Conservation (phyloP, 495 filamentous ascomycete species). For the Rhypophila decipiens region DNA sequence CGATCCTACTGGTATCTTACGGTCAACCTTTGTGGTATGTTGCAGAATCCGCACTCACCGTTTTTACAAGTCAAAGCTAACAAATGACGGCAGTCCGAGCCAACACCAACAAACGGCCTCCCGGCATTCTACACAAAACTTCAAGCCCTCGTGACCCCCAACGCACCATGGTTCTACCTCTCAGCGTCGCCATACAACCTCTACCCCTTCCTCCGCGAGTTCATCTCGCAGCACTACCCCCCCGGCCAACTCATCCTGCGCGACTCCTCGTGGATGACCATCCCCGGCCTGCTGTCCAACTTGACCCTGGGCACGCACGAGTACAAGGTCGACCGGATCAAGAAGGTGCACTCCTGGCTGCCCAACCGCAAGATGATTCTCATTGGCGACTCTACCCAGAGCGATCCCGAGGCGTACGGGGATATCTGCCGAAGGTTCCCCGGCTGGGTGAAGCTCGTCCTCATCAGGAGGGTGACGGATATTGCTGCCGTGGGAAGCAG, state of each 20-base stretch:
- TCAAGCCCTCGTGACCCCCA: slow-evolving; percentile 42
- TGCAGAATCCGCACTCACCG: not conserved
- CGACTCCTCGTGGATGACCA: slow-evolving; percentile 81
- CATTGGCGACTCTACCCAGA: slow-evolving; percentile 87
- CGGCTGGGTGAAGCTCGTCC: slow-evolving; percentile 71
- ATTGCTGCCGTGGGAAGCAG: slow-evolving; percentile 61
- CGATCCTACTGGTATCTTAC: slow-evolving; percentile 69
- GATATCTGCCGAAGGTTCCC: slow-evolving; percentile 45
- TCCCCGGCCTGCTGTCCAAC: slow-evolving; percentile 69
- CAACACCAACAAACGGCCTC: slow-evolving; percentile 70
- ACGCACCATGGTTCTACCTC: slow-evolving; percentile 83
- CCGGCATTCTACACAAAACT: slow-evolving; percentile 71
- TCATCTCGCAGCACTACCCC: slow-evolving; percentile 64
- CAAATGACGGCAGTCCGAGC: slow-evolving; percentile 31
- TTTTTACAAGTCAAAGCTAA: not conserved
- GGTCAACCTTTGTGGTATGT: slow-evolving; percentile 70
- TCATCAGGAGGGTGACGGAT: slow-evolving; percentile 76
- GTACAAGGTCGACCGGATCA: slow-evolving; percentile 80
- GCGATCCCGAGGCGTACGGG: slow-evolving; percentile 83
- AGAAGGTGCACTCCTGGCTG: slow-evolving; percentile 67
- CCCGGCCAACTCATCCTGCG: slow-evolving; percentile 77
- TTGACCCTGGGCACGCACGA: slow-evolving; percentile 76
- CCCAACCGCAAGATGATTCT: slow-evolving; percentile 73
- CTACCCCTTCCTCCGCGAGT: slow-evolving; percentile 75
- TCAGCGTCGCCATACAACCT: slow-evolving; percentile 94